Conservation (phyloP, 1,139 yeast genomes). For the Debaryomyces sp. region DNA sequence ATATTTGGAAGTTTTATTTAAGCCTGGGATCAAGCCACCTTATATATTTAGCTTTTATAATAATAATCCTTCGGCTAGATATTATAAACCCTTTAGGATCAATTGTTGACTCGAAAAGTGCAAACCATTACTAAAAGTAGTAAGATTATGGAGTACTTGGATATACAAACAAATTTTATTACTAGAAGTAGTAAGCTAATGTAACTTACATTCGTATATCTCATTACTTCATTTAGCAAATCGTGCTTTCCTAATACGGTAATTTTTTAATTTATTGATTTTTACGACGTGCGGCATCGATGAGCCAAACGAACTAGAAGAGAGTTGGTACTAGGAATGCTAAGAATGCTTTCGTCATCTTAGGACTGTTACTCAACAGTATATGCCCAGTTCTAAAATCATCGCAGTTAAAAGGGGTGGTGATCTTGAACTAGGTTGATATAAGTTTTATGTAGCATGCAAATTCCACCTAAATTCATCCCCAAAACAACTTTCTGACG, state of each 20-base stretch:
- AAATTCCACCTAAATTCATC: neutral
- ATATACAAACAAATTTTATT: conserved; percentile 4
- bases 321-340: neutral
- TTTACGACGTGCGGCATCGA: neutral
- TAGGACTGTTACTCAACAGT: neutral
- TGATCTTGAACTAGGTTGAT: neutral
- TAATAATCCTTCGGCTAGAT: neutral
- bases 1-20: neutral
- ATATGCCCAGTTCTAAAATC: neutral
- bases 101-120: neutral
- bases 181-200: conserved; percentile 4
- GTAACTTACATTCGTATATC: neutral
- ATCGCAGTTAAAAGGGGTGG: neutral
- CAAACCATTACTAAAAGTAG: neutral
- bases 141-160: conserved; percentile 4
- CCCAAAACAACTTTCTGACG: neutral
- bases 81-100: neutral
- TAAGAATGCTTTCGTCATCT: neutral
- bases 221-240: conserved; percentile 5
- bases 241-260: conserved; percentile 13
- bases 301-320: neutral
- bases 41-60: neutral
- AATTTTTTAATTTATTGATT: conserved; percentile 10
- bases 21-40: neutral
- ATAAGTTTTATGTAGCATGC: neutral